Conservation (phyloP, 73 alveolate genomes). For the Paramecium octaurelia region DNA sequence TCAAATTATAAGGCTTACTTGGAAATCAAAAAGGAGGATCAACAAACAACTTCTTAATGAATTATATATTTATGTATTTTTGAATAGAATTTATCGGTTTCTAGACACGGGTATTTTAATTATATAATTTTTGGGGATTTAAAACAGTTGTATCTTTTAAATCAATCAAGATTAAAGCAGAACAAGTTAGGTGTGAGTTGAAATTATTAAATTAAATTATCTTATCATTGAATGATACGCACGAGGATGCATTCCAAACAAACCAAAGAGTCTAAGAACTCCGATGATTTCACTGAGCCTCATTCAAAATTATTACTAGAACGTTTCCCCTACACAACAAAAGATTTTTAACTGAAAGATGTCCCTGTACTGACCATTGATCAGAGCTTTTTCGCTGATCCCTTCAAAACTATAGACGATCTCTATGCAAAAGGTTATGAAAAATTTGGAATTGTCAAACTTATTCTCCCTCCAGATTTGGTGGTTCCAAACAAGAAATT, state of each 20-base stretch:
- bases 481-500: background rate
- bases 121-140: constrained; percentile 9
- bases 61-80: background rate
- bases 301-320: background rate
- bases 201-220: background rate
- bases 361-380: constrained; percentile 62
- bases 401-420: constrained; percentile 69
- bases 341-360: constrained; percentile 1
- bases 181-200: background rate
- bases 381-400: constrained; percentile 72
- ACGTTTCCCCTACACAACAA: constrained; percentile 26
- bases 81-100: background rate
- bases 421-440: constrained; percentile 65
- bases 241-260: background rate
- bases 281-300: background rate
- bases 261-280: background rate
- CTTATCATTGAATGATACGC: background rate
- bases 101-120: background rate
- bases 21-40: constrained; percentile 63
- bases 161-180: constrained; percentile 4
- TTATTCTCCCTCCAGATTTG: constrained; percentile 72
- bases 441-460: constrained; percentile 72
- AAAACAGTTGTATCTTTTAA: background rate
- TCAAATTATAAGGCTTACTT: constrained; percentile 72
- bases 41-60: constrained; percentile 29